phyloP scores from a whole-genome alignment of 2,329 filamentous ascomycete genomes.

The Fusarium phyllophilum region DNA sequence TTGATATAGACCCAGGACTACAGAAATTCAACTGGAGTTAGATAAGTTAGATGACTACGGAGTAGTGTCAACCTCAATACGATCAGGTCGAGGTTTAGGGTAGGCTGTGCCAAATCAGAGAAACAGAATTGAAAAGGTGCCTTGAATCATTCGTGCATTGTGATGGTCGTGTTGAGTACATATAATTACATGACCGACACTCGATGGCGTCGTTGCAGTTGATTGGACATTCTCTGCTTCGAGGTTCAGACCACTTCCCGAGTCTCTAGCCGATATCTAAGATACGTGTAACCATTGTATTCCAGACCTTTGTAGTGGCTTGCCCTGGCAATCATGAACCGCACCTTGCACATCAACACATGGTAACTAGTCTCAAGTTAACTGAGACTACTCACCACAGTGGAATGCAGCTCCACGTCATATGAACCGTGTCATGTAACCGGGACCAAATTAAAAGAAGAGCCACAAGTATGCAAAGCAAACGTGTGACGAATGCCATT shows the following conservation, averaged over 20 bases:
- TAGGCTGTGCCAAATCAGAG: neutral
- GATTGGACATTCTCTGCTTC: neutral
- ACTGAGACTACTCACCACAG: neutral
- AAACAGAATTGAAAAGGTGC: neutral
- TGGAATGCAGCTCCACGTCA: constrained; percentile 9
- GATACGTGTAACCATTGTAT: neutral
- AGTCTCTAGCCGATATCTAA: neutral
- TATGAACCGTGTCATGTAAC: neutral
- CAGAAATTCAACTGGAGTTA: neutral
- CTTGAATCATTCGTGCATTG: neutral
- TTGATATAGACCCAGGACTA: neutral
- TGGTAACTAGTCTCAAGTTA: neutral
- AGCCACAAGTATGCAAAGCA: neutral
- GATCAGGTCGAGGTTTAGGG: neutral
- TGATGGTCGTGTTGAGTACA: neutral
- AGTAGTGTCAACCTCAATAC: neutral
- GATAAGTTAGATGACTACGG: neutral
- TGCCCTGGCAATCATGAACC: neutral
- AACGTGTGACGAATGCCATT: neutral
- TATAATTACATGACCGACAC: neutral
- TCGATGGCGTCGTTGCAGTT: neutral
- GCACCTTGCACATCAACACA: neutral
- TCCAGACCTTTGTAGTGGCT: neutral
- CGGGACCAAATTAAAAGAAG: neutral
- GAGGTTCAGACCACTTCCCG: neutral